These are phyloP conservation scores for Penicillium maclennaniae DNA, from an alignment of 495 filamentous ascomycete genomes.

Conservation along the genomic window DNA sequence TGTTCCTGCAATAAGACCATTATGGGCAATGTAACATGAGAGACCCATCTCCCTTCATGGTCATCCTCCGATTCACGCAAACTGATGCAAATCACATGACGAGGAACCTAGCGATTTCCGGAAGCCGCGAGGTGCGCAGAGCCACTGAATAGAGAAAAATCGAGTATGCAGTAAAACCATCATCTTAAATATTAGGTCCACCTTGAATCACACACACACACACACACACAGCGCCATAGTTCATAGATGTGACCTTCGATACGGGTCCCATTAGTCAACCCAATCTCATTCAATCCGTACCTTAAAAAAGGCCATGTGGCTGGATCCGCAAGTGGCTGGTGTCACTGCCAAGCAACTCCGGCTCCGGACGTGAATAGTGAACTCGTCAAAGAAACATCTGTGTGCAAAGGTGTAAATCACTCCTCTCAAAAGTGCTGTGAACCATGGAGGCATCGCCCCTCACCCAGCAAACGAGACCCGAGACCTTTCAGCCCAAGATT, in stretches of 20 bases:
- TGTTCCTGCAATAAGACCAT: too few relatives aligned
- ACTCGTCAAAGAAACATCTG: conserved; percentile 7
- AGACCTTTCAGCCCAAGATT: conserved; percentile 89
- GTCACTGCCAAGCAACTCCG: conserved; percentile 17
- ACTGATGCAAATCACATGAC: conserved; percentile 12
- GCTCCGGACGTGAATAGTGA: conserved; percentile 7
- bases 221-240: background rate
- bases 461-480: conserved; percentile 87
- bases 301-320: conserved; percentile 28
- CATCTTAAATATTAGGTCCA: too few relatives aligned
- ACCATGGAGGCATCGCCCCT: conserved; percentile 88
- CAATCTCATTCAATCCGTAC: background rate
- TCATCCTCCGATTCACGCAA: background rate
- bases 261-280: background rate
- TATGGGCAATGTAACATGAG: too few relatives aligned
- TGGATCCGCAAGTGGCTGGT: conserved; percentile 34
- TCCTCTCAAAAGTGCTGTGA: background rate
- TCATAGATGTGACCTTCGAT: background rate
- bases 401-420: conserved; percentile 15
- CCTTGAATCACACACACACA: background rate
- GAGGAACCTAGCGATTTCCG: conserved; percentile 11
- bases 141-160: background rate
- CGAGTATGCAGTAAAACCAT: background rate
- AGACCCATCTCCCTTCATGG: background rate
- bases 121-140: background rate